Percentiles rank a stretch among this genome's conserved stretches.
Evolutionary conservation across 2,329 filamentous ascomycete species (phyloP).

Genomic region (Fusarium circinatum): DNA sequence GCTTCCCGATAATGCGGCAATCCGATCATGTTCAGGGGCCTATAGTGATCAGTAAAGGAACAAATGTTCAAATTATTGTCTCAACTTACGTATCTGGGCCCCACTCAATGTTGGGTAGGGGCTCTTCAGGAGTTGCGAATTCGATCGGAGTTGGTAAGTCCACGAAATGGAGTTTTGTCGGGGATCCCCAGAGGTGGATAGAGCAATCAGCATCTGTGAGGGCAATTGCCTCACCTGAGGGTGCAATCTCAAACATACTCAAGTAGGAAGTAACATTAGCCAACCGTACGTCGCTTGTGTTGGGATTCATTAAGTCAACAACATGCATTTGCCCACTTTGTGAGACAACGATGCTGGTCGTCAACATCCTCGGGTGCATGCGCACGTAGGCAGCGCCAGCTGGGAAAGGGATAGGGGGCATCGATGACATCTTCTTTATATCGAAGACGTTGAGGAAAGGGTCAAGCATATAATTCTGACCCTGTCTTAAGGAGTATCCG

Average conservation of each 20-base stretch:
- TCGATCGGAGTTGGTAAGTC: constrained; percentile 83
- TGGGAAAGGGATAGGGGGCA: constrained; percentile 92
- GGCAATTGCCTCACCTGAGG: constrained; percentile 86
- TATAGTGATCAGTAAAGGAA: constrained; percentile 46
- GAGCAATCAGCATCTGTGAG: constrained; percentile 81
- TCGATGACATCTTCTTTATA: constrained; percentile 86
- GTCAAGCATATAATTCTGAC: constrained; percentile 80
- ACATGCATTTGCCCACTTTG: constrained; percentile 94
- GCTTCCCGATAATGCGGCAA: constrained; percentile 93
- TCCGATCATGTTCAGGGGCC: constrained; percentile 84
- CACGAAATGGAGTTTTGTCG: constrained; percentile 85
- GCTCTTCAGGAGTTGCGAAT: constrained; percentile 74
- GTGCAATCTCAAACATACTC: constrained; percentile 84
- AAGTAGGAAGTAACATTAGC: constrained; percentile 80
- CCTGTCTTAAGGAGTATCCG: constrained; percentile 86
- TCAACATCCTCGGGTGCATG: constrained; percentile 95
- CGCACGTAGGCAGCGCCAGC: constrained; percentile 93
- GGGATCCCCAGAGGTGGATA: constrained; percentile 90
- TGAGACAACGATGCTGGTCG: constrained; percentile 92
- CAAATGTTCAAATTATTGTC: too few relatives aligned
- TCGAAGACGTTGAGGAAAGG: constrained; percentile 96
- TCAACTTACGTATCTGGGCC: constrained; percentile 71
- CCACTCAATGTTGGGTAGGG: constrained; percentile 72
- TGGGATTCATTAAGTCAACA: constrained; percentile 93
- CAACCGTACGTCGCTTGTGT: constrained; percentile 85